Evolutionary conservation across 176 grass and related monocot species (phyloP).

Genomic region (Panicum miliaceum): DNA sequence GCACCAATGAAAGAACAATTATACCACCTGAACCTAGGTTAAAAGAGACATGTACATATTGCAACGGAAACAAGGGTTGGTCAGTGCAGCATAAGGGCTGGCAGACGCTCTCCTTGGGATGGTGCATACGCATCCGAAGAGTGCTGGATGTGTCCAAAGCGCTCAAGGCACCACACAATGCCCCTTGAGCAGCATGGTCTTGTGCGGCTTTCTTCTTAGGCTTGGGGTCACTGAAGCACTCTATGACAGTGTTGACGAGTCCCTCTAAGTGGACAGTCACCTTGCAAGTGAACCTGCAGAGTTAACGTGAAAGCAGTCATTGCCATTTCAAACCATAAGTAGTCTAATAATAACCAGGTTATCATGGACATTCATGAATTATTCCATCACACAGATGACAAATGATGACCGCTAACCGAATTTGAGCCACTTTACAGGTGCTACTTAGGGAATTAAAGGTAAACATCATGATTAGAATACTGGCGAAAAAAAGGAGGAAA

Average conservation of each 20-base stretch:
- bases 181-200: slow-evolving; percentile 69
- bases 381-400: neutral
- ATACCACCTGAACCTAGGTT: neutral
- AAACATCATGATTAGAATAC: neutral
- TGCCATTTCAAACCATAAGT: neutral
- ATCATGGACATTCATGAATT: neutral
- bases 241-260: slow-evolving; percentile 43
- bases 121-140: neutral
- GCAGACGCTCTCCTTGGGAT: neutral
- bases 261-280: slow-evolving; percentile 52
- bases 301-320: neutral
- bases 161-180: slow-evolving; percentile 71
- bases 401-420: neutral
- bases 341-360: neutral
- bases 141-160: slow-evolving; percentile 27
- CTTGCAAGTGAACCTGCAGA: slow-evolving; percentile 72
- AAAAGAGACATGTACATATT: neutral
- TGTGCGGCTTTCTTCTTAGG: slow-evolving; percentile 45
- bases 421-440: neutral
- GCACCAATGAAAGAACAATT: neutral
- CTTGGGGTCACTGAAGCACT: slow-evolving; percentile 63
- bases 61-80: neutral
- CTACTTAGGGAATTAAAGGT: neutral
- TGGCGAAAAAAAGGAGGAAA: neutral
- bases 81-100: neutral